These are phyloP conservation scores for Globisporangium uncinulatum DNA, from an alignment of 352 stramenopile species.

Conservation along the genomic window DNA sequence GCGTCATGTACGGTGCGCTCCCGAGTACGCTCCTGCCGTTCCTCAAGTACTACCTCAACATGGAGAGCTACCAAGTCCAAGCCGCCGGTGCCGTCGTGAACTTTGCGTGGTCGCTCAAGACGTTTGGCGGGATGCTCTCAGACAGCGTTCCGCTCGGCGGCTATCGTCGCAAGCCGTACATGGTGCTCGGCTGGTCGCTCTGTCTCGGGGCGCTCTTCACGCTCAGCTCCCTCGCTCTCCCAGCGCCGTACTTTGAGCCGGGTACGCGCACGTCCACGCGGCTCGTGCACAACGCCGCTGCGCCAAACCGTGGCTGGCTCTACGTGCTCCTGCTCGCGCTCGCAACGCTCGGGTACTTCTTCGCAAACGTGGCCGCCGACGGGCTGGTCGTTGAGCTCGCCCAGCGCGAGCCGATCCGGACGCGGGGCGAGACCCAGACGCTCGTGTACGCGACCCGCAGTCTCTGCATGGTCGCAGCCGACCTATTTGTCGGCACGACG, in stretches of 20 bases:
- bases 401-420: slow-evolving; percentile 50
- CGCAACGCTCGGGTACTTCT: slow-evolving; percentile 80
- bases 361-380: slow-evolving; percentile 83
- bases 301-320: slow-evolving; percentile 29
- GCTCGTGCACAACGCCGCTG: slow-evolving; percentile 32
- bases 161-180: slow-evolving; percentile 50
- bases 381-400: slow-evolving; percentile 70
- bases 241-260: slow-evolving; percentile 39
- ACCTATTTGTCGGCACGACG: slow-evolving; percentile 42
- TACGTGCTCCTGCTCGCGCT: slow-evolving; percentile 73
- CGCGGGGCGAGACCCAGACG: slow-evolving; percentile 54
- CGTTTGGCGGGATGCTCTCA: slow-evolving; percentile 45
- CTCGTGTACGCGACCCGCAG: slow-evolving; percentile 37
- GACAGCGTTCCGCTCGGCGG: slow-evolving; percentile 57
- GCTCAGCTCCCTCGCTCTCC: slow-evolving; percentile 28
- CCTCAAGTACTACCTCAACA: slow-evolving; percentile 40
- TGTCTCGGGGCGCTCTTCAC: slow-evolving; percentile 16
- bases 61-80: slow-evolving; percentile 57
- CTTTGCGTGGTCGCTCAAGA: slow-evolving; percentile 60
- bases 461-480: slow-evolving; percentile 36
- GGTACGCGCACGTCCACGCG: neutral
- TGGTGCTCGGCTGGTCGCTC: slow-evolving; percentile 39
- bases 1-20: slow-evolving; percentile 62
- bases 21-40: slow-evolving; percentile 32
- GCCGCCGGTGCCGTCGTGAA: slow-evolving; percentile 25